These are phyloP conservation scores for Calonectria naviculata DNA, from an alignment of 2,329 filamentous ascomycete genomes.

Conservation along the genomic window DNA sequence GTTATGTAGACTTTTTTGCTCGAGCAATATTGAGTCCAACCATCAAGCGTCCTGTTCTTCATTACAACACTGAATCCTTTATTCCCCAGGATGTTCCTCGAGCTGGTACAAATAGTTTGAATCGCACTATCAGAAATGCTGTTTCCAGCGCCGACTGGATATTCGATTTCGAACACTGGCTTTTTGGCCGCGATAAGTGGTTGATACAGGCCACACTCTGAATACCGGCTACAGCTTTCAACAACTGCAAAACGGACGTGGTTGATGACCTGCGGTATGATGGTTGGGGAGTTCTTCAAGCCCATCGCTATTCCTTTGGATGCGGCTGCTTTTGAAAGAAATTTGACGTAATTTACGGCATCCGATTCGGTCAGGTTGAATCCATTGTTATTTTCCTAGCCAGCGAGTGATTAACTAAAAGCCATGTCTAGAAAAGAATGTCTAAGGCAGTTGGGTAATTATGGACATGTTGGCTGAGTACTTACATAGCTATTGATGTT, in stretches of 20 bases:
- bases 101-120: constrained; percentile 53
- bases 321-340: constrained; percentile 67
- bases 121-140: constrained; percentile 43
- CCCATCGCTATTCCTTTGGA: constrained; percentile 69
- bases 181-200: constrained; percentile 70
- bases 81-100: constrained; percentile 51
- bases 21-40: too few species aligned
- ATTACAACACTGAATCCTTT: constrained; percentile 71
- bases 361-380: constrained; percentile 67
- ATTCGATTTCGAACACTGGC: constrained; percentile 81
- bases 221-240: constrained; percentile 73
- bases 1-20: too few species aligned
- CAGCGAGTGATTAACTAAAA: not conserved
- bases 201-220: constrained; percentile 68
- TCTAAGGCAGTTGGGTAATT: too few species aligned
- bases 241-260: constrained; percentile 75
- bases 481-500: constrained; percentile 74
- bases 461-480: constrained; percentile 13
- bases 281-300: constrained; percentile 74
- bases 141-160: constrained; percentile 62
- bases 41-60: constrained; percentile 72
- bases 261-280: constrained; percentile 61
- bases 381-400: constrained; percentile 69
- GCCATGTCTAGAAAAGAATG: too few species aligned
- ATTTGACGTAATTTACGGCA: constrained; percentile 69